Percentiles rank a stretch among this genome's conserved stretches.
These are phyloP conservation scores for Thuidium tamariscinum DNA, from an alignment of 225 moss, liverwort and hornwort species.

Conservation along the genomic window DNA sequence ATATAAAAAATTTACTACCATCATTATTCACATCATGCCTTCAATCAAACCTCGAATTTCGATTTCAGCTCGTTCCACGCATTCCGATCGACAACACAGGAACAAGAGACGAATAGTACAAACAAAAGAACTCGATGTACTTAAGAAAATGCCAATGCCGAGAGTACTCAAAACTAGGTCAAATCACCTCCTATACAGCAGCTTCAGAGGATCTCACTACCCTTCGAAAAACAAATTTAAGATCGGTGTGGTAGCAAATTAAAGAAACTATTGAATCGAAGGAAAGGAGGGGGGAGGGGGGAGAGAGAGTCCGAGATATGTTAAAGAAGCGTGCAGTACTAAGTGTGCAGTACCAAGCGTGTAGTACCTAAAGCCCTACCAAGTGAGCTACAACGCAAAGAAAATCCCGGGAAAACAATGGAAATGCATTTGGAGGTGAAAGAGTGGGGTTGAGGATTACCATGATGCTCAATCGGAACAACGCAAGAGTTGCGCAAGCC, in stretches of 20 bases:
- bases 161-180: not conserved
- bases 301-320: not conserved
- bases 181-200: not conserved
- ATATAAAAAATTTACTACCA: not conserved
- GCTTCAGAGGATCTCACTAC: not conserved
- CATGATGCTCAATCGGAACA: conserved; percentile 10
- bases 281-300: not conserved
- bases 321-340: not conserved
- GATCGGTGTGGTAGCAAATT: not conserved
- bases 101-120: no score
- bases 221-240: not conserved
- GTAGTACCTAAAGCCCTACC: not conserved
- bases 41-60: not conserved
- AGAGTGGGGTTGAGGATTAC: not conserved
- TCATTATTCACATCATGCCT: not conserved
- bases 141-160: not conserved
- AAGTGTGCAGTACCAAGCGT: no score
- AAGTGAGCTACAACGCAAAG: not conserved
- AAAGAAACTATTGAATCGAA: not conserved
- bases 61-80: not conserved
- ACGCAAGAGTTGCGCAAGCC: not conserved
- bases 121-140: not conserved
- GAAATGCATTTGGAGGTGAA: not conserved
- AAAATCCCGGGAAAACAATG: not conserved
- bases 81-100: not conserved